These are phyloP conservation scores for Xylariaceae sp. DNA, from an alignment of 2,329 filamentous ascomycete species.

Conservation along the genomic window DNA sequence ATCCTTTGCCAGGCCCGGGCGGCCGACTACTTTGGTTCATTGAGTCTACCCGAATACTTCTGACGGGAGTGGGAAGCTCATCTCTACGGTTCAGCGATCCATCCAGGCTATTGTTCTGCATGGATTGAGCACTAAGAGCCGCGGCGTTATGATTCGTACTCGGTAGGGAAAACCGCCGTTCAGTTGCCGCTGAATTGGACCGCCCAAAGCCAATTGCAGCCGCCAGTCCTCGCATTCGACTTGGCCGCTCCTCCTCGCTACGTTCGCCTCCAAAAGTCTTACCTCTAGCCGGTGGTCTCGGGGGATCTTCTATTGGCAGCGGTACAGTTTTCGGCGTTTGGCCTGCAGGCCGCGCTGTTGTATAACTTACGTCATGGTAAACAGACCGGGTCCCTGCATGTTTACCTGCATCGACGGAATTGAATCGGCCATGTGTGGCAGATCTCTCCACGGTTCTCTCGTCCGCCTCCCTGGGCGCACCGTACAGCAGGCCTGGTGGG, in stretches of 20 bases:
- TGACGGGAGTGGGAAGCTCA: constrained; percentile 8
- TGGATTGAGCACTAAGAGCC: constrained; percentile 15
- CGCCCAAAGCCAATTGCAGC: constrained; percentile 25
- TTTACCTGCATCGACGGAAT: constrained; percentile 5
- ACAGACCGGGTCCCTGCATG: constrained; percentile 4
- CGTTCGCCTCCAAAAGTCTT: constrained; percentile 23
- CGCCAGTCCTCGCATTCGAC: constrained; percentile 23
- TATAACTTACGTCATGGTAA: constrained; percentile 5
- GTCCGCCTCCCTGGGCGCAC: constrained; percentile 42
- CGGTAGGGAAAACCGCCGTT: constrained; percentile 15
- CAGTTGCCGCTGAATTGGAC: constrained; percentile 23
- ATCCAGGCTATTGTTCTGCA: constrained; percentile 14
- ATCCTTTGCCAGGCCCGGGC: constrained; percentile 3
- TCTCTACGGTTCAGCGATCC: constrained; percentile 10
- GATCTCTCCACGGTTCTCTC: constrained; percentile 36
- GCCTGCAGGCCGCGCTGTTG: constrained; percentile 6
- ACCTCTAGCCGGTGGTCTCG: constrained; percentile 26
- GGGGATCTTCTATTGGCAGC: constrained; percentile 18
- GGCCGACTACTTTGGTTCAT: constrained; percentile 14
- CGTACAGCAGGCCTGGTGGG: constrained; percentile 50
- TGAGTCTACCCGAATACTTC: constrained; percentile 17
- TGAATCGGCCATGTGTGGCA: constrained; percentile 28
- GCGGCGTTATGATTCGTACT: constrained; percentile 17
- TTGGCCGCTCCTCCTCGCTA: constrained; percentile 23
- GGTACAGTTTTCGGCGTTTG: constrained; percentile 16